Percentiles rank a stretch among this genome's conserved stretches.
Conservation (phyloP, 2,329 filamentous ascomycete species). For the Alternaria novae-zelandiae region DNA sequence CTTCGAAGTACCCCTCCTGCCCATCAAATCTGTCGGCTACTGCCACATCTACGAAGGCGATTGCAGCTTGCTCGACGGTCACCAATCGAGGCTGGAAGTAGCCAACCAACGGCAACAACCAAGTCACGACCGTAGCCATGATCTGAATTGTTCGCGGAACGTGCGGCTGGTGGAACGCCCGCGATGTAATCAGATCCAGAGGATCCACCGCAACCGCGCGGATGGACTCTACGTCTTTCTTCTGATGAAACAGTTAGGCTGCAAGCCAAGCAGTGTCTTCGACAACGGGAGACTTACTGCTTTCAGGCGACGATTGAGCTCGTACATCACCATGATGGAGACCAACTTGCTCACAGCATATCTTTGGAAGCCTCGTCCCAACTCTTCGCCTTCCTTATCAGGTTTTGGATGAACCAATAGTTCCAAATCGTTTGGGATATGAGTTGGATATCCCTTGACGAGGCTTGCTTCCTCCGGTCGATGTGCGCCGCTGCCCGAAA, state of each 20-base stretch:
- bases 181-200: slow-evolving; percentile 45
- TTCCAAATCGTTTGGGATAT: slow-evolving; percentile 44
- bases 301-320: slow-evolving; percentile 46
- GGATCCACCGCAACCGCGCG: slow-evolving; percentile 45
- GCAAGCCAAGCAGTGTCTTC: neutral
- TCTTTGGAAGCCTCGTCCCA: slow-evolving; percentile 52
- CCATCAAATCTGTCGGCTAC: slow-evolving; percentile 32
- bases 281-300: slow-evolving; percentile 25
- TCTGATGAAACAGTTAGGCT: slow-evolving; percentile 17
- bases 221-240: slow-evolving; percentile 32
- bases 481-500: slow-evolving; percentile 43
- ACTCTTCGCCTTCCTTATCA: slow-evolving; percentile 39
- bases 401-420: slow-evolving; percentile 44
- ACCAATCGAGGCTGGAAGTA: slow-evolving; percentile 40
- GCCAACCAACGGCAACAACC: slow-evolving; percentile 36
- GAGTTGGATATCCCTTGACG: slow-evolving; percentile 44
- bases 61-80: slow-evolving; percentile 38
- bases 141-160: slow-evolving; percentile 33
- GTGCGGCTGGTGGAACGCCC: slow-evolving; percentile 42
- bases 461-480: slow-evolving; percentile 47
- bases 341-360: slow-evolving; percentile 55
- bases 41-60: slow-evolving; percentile 38
- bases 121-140: slow-evolving; percentile 35
- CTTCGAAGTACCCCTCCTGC: slow-evolving; percentile 45
- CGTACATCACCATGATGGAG: slow-evolving; percentile 51